Conservation (phyloP, 73 alveolate species). For the Symbiodinium pilosum region DNA sequence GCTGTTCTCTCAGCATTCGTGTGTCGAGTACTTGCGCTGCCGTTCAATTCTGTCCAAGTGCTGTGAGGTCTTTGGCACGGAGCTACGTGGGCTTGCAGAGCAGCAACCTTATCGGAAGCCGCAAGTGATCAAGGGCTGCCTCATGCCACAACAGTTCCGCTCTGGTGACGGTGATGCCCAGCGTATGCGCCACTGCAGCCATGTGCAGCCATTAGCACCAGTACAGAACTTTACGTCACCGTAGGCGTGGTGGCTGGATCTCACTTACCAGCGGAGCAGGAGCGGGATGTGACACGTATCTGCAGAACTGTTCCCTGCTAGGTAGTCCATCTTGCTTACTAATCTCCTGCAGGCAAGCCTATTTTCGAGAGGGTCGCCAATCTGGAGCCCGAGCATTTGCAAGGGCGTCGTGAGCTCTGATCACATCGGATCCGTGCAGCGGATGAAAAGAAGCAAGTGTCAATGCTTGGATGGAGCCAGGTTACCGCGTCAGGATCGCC, state of each 20-base stretch:
- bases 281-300: background rate
- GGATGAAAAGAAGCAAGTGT: too few relatives aligned
- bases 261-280: slow-evolving; percentile 42
- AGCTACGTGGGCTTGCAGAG: slow-evolving; percentile 38
- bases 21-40: too few relatives aligned
- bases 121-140: too few relatives aligned
- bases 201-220: too few relatives aligned
- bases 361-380: background rate
- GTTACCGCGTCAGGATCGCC: background rate
- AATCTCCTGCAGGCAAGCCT: background rate
- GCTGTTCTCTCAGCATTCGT: background rate
- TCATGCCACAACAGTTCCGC: too few relatives aligned
- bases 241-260: slow-evolving; percentile 75
- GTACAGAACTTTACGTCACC: too few relatives aligned
- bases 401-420: background rate
- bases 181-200: too few relatives aligned
- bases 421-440: too few relatives aligned
- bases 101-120: background rate
- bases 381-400: background rate
- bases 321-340: background rate
- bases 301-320: too few relatives aligned
- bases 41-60: too few relatives aligned
- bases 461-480: too few relatives aligned
- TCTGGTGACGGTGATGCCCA: too few relatives aligned
- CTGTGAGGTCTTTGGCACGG: slow-evolving; percentile 15